Percentiles rank a stretch among this genome's conserved stretches.
Evolutionary conservation across 106 monocot genomes (phyloP).

Genomic region (Dioscorea zingiberensis): DNA sequence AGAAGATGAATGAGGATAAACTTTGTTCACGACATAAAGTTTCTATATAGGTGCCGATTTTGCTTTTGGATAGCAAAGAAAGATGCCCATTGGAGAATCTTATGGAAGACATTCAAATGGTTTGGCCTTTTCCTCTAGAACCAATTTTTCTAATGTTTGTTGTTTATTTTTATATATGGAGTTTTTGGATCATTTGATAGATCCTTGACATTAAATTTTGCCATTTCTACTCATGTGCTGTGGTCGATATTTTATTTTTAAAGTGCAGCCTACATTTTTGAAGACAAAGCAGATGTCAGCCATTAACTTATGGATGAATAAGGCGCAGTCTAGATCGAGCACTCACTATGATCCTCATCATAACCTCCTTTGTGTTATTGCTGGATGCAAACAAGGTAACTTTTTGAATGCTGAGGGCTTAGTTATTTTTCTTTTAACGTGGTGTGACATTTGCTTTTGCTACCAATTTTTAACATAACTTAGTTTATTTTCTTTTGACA

Average conservation of each 20-base stretch:
- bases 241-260: conserved; percentile 6
- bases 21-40: background rate
- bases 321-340: conserved; percentile 69
- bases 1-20: too few species aligned
- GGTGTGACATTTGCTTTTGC: too few species aligned
- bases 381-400: conserved; percentile 82
- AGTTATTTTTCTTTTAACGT: too few species aligned
- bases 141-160: conserved; percentile 4
- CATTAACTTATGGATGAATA: conserved; percentile 98
- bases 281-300: conserved; percentile 39
- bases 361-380: conserved; percentile 78
- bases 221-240: background rate
- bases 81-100: conserved; percentile 37
- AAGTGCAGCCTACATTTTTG: conserved; percentile 64
- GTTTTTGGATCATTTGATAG: background rate
- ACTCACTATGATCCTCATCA: conserved; percentile 96
- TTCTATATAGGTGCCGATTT: conserved; percentile 68
- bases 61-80: conserved; percentile 53
- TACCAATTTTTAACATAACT: too few species aligned
- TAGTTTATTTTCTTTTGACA: too few species aligned
- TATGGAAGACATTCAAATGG: conserved; percentile 58
- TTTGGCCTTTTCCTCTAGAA: conserved; percentile 9
- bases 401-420: too few species aligned
- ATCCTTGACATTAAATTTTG: background rate
- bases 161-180: background rate